Conservation (phyloP, 768 basidiomycete species). For the Auricularia heimuer region DNA sequence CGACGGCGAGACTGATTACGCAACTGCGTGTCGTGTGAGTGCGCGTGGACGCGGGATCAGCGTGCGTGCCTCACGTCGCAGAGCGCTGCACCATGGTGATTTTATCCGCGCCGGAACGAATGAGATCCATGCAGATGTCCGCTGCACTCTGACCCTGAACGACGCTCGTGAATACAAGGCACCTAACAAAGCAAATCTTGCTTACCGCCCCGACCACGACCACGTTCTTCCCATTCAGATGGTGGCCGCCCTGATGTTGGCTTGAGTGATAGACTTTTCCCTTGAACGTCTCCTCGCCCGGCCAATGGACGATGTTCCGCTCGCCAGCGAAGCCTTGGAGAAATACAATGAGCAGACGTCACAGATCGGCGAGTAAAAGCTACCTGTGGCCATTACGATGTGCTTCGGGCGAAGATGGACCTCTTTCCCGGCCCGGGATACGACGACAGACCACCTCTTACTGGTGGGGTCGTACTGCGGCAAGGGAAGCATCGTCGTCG, state of each 20-base stretch:
- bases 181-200: slow-evolving; percentile 2
- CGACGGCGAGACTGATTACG: slow-evolving; percentile 8
- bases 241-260: slow-evolving; percentile 20
- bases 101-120: slow-evolving; percentile 20
- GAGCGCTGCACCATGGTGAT: slow-evolving; percentile 38
- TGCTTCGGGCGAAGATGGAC: slow-evolving; percentile 29
- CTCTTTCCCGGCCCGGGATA: slow-evolving; percentile 21
- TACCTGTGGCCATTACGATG: slow-evolving; percentile 31
- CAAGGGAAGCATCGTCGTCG: slow-evolving; percentile 21
- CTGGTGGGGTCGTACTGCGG: slow-evolving; percentile 25
- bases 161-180: too few species aligned
- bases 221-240: slow-evolving; percentile 25
- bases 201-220: slow-evolving; percentile 36
- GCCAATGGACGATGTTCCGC: slow-evolving; percentile 23
- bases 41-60: slow-evolving; percentile 13
- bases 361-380: too few species aligned
- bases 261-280: slow-evolving; percentile 26
- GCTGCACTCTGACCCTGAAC: slow-evolving; percentile 15
- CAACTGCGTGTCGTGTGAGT: slow-evolving; percentile 13
- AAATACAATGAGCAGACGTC: too few species aligned
- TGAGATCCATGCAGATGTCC: slow-evolving; percentile 31
- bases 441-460: slow-evolving; percentile 26
- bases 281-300: slow-evolving; percentile 19
- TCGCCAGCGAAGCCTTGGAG: slow-evolving; percentile 18
- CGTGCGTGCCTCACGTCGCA: slow-evolving; percentile 22